Conservation (phyloP, 306 rosid species). For the Notholithocarpus densiflorus region DNA sequence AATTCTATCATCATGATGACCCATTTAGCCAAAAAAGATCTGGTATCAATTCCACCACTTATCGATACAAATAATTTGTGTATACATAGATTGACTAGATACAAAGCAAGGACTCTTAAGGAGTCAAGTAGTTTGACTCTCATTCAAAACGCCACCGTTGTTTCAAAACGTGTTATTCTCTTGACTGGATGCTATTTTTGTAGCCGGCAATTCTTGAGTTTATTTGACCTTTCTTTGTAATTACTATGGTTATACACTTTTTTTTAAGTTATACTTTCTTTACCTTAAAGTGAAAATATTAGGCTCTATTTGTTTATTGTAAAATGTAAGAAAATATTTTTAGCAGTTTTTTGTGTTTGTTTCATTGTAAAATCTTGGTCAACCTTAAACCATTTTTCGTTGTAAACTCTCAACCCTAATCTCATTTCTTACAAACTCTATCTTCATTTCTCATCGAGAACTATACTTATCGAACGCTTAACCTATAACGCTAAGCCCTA, state of each 20-base stretch:
- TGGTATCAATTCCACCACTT: slow-evolving; percentile 5
- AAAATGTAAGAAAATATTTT: no score
- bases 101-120: slow-evolving; percentile 5
- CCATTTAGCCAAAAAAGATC: background rate
- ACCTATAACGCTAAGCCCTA: no score
- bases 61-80: background rate
- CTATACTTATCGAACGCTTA: no score
- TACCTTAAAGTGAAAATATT: no score
- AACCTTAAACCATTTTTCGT: no score
- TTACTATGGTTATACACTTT: background rate
- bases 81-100: slow-evolving; percentile 23
- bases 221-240: background rate
- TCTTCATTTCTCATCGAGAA: no score
- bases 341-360: no score
- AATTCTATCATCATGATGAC: background rate
- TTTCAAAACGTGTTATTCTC: background rate
- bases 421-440: no score
- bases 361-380: no score
- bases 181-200: background rate
- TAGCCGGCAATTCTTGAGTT: background rate
- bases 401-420: no score
- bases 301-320: no score
- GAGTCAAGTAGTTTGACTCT: slow-evolving; percentile 29
- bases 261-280: no score
- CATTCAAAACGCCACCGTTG: background rate